A percentile compares a stretch with the other conserved stretches of the same genome.
Conservation (phyloP, 306 rosid species). For the Lagenaria siceraria region DNA sequence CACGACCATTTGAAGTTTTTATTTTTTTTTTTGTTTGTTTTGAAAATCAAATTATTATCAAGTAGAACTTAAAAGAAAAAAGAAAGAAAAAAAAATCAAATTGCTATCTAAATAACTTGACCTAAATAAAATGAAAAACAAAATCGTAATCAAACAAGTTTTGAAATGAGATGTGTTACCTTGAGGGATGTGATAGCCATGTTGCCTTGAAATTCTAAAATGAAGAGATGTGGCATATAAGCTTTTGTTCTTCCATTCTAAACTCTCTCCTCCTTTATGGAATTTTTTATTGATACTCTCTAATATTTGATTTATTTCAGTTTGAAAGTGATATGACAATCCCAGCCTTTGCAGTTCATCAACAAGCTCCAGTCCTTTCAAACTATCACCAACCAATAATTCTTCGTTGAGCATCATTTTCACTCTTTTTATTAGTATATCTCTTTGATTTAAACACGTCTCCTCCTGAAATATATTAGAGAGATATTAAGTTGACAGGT, state of each 20-base stretch:
- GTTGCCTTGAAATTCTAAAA: conserved; percentile 24
- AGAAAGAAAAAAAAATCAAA: no score
- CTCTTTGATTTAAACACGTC: not conserved
- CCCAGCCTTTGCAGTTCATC: conserved; percentile 29
- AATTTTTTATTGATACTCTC: not conserved
- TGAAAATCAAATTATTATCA: no score
- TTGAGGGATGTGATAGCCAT: conserved; percentile 15
- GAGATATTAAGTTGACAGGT: no score
- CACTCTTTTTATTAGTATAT: conserved; percentile 4
- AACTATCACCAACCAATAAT: not conserved
- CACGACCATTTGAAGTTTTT: no score
- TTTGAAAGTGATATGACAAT: conserved; percentile 20
- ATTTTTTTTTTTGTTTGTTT: no score
- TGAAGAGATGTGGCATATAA: conserved; percentile 15
- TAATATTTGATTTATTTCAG: conserved; percentile 4
- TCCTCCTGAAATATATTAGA: conserved; percentile 6
- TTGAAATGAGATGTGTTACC: not conserved
- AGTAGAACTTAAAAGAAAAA: no score
- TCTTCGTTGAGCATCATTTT: not conserved
- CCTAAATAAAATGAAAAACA: no score
- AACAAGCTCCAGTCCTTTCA: conserved; percentile 15
- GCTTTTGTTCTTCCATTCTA: not conserved
- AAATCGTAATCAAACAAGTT: no score
- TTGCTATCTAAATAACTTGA: no score
- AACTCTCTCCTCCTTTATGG: not conserved